phyloP scores from a whole-genome alignment of 2,329 filamentous ascomycete species.

The Fusarium keratoplasticum region DNA sequence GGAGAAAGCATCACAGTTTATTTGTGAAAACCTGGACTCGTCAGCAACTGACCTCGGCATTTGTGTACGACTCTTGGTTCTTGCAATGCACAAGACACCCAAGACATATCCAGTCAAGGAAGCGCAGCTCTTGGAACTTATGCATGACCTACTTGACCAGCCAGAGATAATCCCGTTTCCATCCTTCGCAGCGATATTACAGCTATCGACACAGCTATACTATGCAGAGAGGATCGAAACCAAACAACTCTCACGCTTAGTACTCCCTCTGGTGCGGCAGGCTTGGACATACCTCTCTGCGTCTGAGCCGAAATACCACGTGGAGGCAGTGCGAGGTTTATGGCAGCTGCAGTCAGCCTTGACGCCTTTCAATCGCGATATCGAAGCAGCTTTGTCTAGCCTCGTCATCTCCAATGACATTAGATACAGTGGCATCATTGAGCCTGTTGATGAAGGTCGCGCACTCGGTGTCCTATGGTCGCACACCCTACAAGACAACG shows the following conservation, averaged over 20 bases:
- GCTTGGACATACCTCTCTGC: slow-evolving; percentile 86
- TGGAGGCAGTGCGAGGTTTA: slow-evolving; percentile 87
- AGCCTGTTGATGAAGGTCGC: slow-evolving; percentile 70
- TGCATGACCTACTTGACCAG: slow-evolving; percentile 60
- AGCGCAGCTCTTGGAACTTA: slow-evolving; percentile 61
- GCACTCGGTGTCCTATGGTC: slow-evolving; percentile 84
- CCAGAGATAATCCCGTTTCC: slow-evolving; percentile 59
- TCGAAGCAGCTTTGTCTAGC: slow-evolving; percentile 81
- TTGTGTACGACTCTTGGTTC: slow-evolving; percentile 69
- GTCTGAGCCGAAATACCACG: slow-evolving; percentile 90
- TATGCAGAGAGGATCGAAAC: slow-evolving; percentile 62
- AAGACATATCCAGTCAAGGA: slow-evolving; percentile 57
- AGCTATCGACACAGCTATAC: slow-evolving; percentile 68
- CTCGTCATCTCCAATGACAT: slow-evolving; percentile 70
- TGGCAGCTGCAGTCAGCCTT: slow-evolving; percentile 87
- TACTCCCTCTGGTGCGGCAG: slow-evolving; percentile 75
- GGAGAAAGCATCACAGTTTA: slow-evolving; percentile 66
- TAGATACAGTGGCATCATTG: slow-evolving; percentile 22
- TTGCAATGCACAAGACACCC: slow-evolving; percentile 66
- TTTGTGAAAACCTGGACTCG: slow-evolving; percentile 59
- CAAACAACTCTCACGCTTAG: slow-evolving; percentile 69
- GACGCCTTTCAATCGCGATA: slow-evolving; percentile 73
- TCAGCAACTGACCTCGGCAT: slow-evolving; percentile 63
- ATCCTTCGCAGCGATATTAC: slow-evolving; percentile 69
- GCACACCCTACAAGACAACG: slow-evolving; percentile 76